Evolutionary conservation across 805 yeast species (phyloP).

Genomic region (Ogataea populi-albae): DNA sequence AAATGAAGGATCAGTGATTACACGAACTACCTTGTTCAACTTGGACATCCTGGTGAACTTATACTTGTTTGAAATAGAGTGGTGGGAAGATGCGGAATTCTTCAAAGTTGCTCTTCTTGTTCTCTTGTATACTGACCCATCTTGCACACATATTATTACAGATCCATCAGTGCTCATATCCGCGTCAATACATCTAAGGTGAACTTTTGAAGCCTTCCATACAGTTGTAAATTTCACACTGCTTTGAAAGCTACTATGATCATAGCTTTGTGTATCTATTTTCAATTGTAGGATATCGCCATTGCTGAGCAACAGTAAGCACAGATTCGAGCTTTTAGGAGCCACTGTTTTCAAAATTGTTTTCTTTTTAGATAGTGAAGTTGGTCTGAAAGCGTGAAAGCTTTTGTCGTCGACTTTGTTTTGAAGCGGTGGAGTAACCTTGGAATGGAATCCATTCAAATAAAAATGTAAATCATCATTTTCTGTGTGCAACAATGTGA

Average conservation of each 20-base stretch:
- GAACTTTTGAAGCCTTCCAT: constrained; percentile 64
- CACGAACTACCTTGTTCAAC: constrained; percentile 58
- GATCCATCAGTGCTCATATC: constrained; percentile 70
- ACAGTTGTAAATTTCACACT: constrained; percentile 43
- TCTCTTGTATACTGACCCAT: constrained; percentile 63
- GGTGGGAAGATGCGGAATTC: constrained; percentile 23
- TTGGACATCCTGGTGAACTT: constrained; percentile 55
- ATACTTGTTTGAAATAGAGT: constrained; percentile 28
- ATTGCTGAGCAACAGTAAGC: constrained; percentile 52
- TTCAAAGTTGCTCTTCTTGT: constrained; percentile 35
- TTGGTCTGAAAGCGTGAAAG: constrained; percentile 55
- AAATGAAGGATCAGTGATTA: constrained; percentile 56
- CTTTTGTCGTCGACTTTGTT: constrained; percentile 38
- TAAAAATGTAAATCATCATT: constrained; percentile 63
- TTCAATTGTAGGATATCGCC: constrained; percentile 54
- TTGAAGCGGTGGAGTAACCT: constrained; percentile 36
- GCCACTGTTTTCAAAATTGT: constrained; percentile 33
- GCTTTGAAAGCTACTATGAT: constrained; percentile 38
- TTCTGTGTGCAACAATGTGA: constrained; percentile 62
- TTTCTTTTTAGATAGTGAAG: constrained; percentile 41
- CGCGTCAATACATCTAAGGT: constrained; percentile 60
- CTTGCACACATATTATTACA: constrained; percentile 59
- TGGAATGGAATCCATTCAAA: constrained; percentile 54
- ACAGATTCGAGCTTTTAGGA: constrained; percentile 38
- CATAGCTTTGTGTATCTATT: constrained; percentile 23